Base-by-base conservation (phyloP, 2,329 filamentous ascomycete species). In the Leptographium lundbergii region DNA sequence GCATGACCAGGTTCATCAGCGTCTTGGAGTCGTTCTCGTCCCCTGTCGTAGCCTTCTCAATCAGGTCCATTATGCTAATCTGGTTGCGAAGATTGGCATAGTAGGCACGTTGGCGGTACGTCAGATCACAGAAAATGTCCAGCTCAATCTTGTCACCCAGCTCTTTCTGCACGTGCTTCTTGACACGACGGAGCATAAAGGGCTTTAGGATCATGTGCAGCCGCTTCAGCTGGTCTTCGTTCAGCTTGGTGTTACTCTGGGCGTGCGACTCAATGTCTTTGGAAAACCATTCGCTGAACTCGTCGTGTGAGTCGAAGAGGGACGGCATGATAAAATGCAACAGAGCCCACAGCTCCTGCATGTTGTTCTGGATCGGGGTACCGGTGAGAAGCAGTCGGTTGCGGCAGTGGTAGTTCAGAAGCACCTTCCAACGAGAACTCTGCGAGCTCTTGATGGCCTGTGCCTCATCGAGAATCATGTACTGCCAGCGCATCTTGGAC, bases 261-360 rank as follows among this genome's bases (percentile, higher is more conserved):
- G 94, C 94, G 70, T 99, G 94, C 47, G 91, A 97, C 73, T 99
- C 94, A 63, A 99, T 99, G 65, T 94, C 89, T 74, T 94, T 94
- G 58, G 88, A 92, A 71, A 95, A 95, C 89, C 89, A 95, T 67
- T 94, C 89, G 74, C 88, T 92, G 69, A 95, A 95, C 68, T 94
- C 89, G 68, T 95, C 89, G 72, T 94, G 89, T 0, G 88, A 92
- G 72, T 94, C 94, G 73, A 99, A 99, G 57, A 99, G 79, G 51
- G 89, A 96, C n/a, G 94, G 94, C 94, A 99, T 97, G 75, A 97
- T 97, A 76, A 99, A 99, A 79, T 99, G 94, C 24, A 99, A 80
- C 65, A 99, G 75, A 34, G 94, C 94, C 94, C 94, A 99, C 61
- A 99, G 75, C 73, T 99, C 92, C 73, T 97, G 94, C 94, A 99